Evolutionary conservation across 805 yeast genomes (phyloP), one percentile per base, ranked within the genome.

Genomic region (Saturnispora hagleri): DNA sequence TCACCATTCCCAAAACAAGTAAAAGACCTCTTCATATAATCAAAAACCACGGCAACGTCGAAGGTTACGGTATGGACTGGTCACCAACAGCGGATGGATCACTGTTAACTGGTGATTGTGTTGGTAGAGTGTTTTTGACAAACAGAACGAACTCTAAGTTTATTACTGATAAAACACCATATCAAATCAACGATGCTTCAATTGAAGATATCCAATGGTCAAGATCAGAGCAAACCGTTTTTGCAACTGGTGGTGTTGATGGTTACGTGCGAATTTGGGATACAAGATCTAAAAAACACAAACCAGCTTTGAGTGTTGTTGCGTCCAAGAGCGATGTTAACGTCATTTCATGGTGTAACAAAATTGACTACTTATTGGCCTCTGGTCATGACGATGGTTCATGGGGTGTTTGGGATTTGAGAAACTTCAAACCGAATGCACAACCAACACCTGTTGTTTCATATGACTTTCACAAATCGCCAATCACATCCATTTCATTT

Each of bases 181-280:
- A 81, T 68, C 74, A 72, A 53, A 82, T 84, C 55, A 75, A 79
- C 24, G 77, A 81, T 51, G 73, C 86, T 40, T 86, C 93, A n/a
- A 84, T 93, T 53, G 99, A 93, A 70, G 99, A 93, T 65, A 80
- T 93, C 53, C 98, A 93, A 69, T 93, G 98, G 97, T 87, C 96
- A 12, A 85, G 84, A 50, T 80, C 90, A 4, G 98, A 93, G 66
- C 78, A 77, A 56, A 89, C 97, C 0, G 99, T 93, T 31, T 93
- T 93, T 66, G 96, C 97, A n/a, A 80, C 95, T 22, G 91, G 86
- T 43, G 97, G 96, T 15, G 77, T 86, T 53, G 99, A 93, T 64
- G 98, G 98, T 7, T 80, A 79, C 63, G 80, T 91, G 43, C 80
- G 97, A 59, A 86, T 93, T 60, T 93, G 99, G 99, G 99, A 93